Percentiles rank a stretch among this genome's conserved stretches.
Evolutionary conservation across 139 green algal species (phyloP).

Genomic region (Deuterostichococcus epilithicus): DNA sequence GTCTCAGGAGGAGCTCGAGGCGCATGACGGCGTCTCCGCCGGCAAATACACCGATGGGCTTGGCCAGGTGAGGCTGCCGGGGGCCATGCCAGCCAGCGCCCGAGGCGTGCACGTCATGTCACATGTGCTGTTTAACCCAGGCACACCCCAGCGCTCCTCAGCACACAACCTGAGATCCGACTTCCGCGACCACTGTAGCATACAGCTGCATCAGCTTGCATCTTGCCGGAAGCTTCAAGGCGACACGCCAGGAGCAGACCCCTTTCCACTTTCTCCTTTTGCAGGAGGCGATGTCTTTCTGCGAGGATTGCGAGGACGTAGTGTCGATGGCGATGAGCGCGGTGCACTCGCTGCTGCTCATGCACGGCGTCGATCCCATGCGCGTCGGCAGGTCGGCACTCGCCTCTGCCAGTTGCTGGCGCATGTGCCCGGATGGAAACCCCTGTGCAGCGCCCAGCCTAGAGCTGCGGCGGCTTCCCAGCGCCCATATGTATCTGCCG

Average conservation of each 20-base stretch:
- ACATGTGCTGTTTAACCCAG: neutral
- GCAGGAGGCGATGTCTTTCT: conserved; percentile 65
- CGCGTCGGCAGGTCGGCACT: conserved; percentile 25
- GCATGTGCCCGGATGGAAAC: neutral
- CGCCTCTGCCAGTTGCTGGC: neutral
- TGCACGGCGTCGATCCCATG: conserved; percentile 33
- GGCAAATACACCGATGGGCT: conserved; percentile 88
- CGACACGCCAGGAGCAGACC: neutral
- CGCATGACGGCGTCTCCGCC: conserved; percentile 44
- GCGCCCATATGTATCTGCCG: no score
- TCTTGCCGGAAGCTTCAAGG: neutral
- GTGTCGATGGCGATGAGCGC: conserved; percentile 74
- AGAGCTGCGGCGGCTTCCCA: no score
- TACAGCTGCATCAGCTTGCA: neutral
- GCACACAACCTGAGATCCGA: neutral
- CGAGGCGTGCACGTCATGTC: neutral
- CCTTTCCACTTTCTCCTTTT: neutral
- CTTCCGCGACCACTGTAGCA: neutral
- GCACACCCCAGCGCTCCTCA: neutral
- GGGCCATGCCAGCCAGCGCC: no score
- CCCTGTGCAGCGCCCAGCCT: neutral
- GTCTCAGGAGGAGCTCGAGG: conserved; percentile 66
- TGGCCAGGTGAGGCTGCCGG: conserved; percentile 65
- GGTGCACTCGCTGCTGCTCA: conserved; percentile 54
- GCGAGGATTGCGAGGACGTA: conserved; percentile 68